Conservation (phyloP, 768 basidiomycete genomes). For the Gelatoporia subvermispora region DNA sequence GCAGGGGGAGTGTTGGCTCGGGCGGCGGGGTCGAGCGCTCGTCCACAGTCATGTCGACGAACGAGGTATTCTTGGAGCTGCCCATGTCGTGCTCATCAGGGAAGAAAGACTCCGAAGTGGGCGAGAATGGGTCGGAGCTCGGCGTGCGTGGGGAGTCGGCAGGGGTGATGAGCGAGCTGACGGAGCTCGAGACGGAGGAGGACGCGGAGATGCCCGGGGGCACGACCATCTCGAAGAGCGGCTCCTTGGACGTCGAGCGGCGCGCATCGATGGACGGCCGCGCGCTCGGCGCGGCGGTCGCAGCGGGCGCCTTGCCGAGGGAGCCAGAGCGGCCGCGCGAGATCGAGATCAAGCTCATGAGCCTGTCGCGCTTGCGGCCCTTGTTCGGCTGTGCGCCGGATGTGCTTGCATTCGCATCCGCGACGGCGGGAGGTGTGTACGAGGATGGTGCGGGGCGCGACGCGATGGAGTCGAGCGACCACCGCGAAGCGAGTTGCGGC, state of each 20-base stretch:
- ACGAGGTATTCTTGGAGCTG: background rate
- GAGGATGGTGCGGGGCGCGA: conserved; percentile 8
- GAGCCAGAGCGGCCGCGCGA: conserved; percentile 21
- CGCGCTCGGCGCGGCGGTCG: conserved; percentile 4
- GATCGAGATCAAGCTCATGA: conserved; percentile 25
- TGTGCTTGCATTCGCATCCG: background rate
- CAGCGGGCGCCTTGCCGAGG: conserved; percentile 12
- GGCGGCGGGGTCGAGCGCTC: conserved; percentile 11
- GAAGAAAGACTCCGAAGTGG: conserved; percentile 12
- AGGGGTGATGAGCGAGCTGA: conserved; percentile 8
- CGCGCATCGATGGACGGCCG: conserved; percentile 14
- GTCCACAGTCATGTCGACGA: too few species aligned
- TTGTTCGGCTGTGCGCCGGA: conserved; percentile 1
- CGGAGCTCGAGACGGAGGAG: conserved; percentile 12
- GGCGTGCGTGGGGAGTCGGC: conserved; percentile 20
- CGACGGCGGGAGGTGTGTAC: background rate
- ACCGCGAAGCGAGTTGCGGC: conserved; percentile 18
- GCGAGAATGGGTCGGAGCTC: conserved; percentile 15
- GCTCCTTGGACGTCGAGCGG: conserved; percentile 10
- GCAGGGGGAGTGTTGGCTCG: conserved; percentile 20
- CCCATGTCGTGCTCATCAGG: conserved; percentile 1
- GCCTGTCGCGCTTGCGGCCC: conserved; percentile 20
- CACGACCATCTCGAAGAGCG: conserved; percentile 3
- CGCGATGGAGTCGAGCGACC: conserved; percentile 24
- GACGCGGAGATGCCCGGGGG: background rate